A percentile compares a stretch with the other conserved stretches of the same genome.
phyloP scores from a whole-genome alignment of 768 basidiomycete species.

The Asterophora parasitica region DNA sequence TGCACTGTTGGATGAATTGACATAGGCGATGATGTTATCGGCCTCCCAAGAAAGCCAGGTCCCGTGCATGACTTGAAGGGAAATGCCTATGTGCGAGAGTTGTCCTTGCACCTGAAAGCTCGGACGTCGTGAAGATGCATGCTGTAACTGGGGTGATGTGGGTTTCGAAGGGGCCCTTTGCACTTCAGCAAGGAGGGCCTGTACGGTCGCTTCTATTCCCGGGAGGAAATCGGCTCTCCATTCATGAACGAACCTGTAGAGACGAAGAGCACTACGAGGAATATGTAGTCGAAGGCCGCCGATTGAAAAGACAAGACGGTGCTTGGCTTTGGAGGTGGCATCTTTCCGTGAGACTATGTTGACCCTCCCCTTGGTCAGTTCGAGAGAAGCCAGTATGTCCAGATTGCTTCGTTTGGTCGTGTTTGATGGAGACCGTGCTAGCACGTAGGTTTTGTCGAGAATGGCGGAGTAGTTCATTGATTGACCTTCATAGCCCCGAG shows the following conservation, averaged over 20 bases:
- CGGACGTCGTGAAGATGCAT: conserved; percentile 21
- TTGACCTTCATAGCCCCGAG: conserved; percentile 25
- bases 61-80: conserved; percentile 81
- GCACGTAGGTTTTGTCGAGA: conserved; percentile 50
- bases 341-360: conserved; percentile 48
- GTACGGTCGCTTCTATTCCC: conserved; percentile 62
- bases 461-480: conserved; percentile 45
- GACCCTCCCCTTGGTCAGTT: conserved; percentile 40
- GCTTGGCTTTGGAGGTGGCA: conserved; percentile 27
- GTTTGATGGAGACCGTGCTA: conserved; percentile 50
- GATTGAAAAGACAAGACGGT: conserved; percentile 42
- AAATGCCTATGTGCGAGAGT: conserved; percentile 48
- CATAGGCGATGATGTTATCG: conserved; percentile 42
- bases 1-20: conserved; percentile 32
- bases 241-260: conserved; percentile 76
- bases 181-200: conserved; percentile 62
- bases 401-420: conserved; percentile 36
- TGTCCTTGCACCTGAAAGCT: conserved; percentile 49
- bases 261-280: conserved; percentile 75
- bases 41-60: conserved; percentile 82
- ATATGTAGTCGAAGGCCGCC: conserved; percentile 51
- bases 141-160: conserved; percentile 25
- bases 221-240: conserved; percentile 81
- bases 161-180: conserved; percentile 36
- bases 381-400: conserved; percentile 59